Percentiles rank a stretch among this genome's conserved stretches.
These are phyloP conservation scores for Hypomontagnella submonticulosa DNA, from an alignment of 495 filamentous ascomycete genomes.

Conservation along the genomic window DNA sequence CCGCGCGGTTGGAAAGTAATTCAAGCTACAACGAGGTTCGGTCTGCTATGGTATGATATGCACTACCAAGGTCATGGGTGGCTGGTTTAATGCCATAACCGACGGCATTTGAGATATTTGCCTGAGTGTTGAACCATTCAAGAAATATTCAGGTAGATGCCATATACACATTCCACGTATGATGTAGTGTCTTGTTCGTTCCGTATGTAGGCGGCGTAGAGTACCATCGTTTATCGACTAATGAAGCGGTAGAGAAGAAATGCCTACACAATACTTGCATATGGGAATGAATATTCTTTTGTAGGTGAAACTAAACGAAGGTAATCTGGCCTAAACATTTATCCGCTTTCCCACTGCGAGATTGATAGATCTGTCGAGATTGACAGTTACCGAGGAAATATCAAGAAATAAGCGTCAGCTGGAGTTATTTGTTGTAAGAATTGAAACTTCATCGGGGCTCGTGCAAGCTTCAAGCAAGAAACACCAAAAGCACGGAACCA, in stretches of 20 bases:
- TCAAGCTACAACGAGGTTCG: too few species aligned
- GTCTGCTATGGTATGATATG: too few species aligned
- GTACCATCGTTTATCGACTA: not conserved
- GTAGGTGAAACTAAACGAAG: constrained; percentile 32
- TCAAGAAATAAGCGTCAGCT: not conserved
- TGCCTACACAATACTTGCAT: not conserved
- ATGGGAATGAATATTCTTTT: constrained; percentile 18
- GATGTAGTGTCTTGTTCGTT: too few species aligned
- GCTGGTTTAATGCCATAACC: too few species aligned
- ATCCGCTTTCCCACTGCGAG: constrained; percentile 12
- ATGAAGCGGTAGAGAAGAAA: not conserved
- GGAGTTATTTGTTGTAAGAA: not conserved
- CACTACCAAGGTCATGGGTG: too few species aligned
- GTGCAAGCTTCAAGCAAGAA: constrained; percentile 18
- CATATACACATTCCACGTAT: too few species aligned
- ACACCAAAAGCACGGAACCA: constrained; percentile 31
- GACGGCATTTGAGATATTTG: too few species aligned
- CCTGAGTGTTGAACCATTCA: too few species aligned
- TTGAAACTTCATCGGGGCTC: constrained; percentile 13
- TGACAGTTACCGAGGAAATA: not conserved
- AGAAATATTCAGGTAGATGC: too few species aligned
- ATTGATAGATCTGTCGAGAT: constrained; percentile 14
- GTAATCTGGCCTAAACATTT: constrained; percentile 11
- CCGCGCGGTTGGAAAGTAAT: too few species aligned
- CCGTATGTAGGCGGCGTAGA: too few species aligned